Percentiles rank a stretch among this genome's conserved stretches.
These are phyloP conservation scores for Exserohilum turcica DNA, from an alignment of 2,329 filamentous ascomycete genomes.

Conservation along the genomic window DNA sequence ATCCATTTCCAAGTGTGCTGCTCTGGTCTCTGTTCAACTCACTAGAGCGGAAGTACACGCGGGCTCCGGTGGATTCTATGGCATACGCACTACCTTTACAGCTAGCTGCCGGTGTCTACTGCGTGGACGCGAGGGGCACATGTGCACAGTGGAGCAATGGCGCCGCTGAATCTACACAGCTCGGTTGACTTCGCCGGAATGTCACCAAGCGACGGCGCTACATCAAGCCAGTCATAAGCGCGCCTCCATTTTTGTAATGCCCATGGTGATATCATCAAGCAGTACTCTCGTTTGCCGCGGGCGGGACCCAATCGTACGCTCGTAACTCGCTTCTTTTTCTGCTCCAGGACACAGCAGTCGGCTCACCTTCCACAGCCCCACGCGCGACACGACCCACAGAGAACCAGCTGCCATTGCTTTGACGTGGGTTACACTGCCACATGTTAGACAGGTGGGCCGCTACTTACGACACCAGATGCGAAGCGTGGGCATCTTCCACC, in stretches of 20 bases:
- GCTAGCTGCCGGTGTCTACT: not conserved
- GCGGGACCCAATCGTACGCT: not conserved
- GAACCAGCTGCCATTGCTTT: not conserved
- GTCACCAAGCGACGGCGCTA: too few species aligned
- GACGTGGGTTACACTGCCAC: not conserved
- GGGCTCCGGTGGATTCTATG: not conserved
- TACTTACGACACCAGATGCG: not conserved
- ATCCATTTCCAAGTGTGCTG: not conserved
- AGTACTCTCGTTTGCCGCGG: not conserved
- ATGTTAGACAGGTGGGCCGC: not conserved
- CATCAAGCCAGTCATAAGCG: not conserved
- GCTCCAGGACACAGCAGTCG: not conserved
- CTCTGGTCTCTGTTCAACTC: not conserved
- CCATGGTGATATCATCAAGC: not conserved
- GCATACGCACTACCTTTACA: not conserved
- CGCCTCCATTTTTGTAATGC: not conserved
- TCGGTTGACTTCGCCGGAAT: not conserved
- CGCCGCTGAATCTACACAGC: not conserved
- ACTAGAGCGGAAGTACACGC: not conserved
- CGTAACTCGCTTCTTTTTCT: not conserved
- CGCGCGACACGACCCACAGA: not conserved
- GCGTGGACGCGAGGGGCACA: not conserved
- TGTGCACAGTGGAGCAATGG: not conserved
- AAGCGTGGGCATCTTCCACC: not conserved
- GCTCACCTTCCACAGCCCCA: not conserved